A percentile compares a stretch with the other conserved stretches of the same genome.
Conservation (phyloP, 306 rosid species). For the Cicer chorassanicum region DNA sequence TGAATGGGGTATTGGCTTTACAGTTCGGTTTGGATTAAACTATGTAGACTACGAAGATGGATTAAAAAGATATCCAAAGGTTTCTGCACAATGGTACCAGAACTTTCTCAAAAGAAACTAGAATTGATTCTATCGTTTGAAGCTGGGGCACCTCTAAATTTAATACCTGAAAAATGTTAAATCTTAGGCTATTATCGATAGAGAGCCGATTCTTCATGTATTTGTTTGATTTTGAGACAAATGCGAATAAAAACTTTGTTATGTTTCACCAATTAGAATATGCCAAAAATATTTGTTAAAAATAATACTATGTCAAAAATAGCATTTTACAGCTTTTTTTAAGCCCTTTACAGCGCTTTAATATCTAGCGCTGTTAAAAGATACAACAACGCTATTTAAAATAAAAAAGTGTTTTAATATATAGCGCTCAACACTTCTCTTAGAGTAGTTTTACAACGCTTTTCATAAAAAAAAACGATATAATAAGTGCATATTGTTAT, state of each 20-base stretch:
- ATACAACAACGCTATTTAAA: too few relatives aligned
- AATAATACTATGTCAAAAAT: too few relatives aligned
- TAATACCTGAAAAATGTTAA: too few relatives aligned
- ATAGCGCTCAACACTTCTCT: too few relatives aligned
- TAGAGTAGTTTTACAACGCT: too few relatives aligned
- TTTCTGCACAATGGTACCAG: conserved; percentile 41
- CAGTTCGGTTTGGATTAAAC: conserved; percentile 56
- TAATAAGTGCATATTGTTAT: too few relatives aligned
- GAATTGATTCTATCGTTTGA: background rate
- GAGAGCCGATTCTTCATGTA: background rate
- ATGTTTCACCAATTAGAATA: background rate
- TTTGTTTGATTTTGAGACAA: background rate
- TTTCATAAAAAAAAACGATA: too few relatives aligned
- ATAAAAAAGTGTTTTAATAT: too few relatives aligned
- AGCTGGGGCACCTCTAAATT: background rate
- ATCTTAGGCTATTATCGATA: too few relatives aligned
- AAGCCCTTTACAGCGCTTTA: too few relatives aligned
- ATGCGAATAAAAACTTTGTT: background rate
- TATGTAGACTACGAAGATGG: conserved; percentile 48
- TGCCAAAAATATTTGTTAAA: background rate
- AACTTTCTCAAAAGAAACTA: conserved; percentile 45
- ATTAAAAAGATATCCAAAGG: conserved; percentile 43
- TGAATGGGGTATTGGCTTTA: conserved; percentile 59
- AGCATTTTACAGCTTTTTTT: too few relatives aligned
- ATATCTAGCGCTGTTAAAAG: too few relatives aligned